Evolutionary conservation across 2,329 filamentous ascomycete species (phyloP), one percentile per base, ranked within the genome.

Genomic region (Tolypocladium ophioglossoides): DNA sequence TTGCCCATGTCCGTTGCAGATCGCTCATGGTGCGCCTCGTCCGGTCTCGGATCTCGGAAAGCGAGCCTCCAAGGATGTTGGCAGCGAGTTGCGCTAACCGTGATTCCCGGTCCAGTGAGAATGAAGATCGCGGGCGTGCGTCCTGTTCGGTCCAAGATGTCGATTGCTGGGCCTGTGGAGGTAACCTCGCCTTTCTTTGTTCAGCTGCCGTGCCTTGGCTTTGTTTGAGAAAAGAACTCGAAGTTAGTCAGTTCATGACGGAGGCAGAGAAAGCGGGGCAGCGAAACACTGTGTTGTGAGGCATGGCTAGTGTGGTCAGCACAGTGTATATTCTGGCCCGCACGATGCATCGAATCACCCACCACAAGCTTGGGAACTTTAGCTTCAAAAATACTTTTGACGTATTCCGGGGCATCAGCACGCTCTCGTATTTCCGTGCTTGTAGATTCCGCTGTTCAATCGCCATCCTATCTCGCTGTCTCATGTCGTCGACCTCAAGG

Each of bases 1-100:
- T 90, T 58, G 85, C 86, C 75, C 90, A 92, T 55, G 84, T 79
- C 69, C 84, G 85, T 68, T 91, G 88, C 56, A 92, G 78, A 63
- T 91, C 85, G 68, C 88, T 92, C 89, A 95, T 95, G 57, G 51
- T 70, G 64, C 54, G 44, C 54, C 55, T 22, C 11, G 52, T 32
- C 32, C 20, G 32, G 34, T n/a, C 27, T 48, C 27, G 11, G 20
- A 18, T n/a, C 27, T 32, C 44, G 9, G 44, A 32, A 6, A 47
- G 18, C 16, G 44, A 32, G 27, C n/a, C 18, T 4, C 18, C 27
- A 12, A 32, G 18, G 18, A 20, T 14, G 44, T 14, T 34, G 27
- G 27, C 44, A 34, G n/a, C 10, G 18, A 20, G 27, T 20, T 34
- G 44, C 18, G 24, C 16, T 7, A n/a, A 30, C n/a, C 2, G 8